These are phyloP conservation scores for Penicillium riverlandense DNA, from an alignment of 495 filamentous ascomycete species.

Conservation along the genomic window DNA sequence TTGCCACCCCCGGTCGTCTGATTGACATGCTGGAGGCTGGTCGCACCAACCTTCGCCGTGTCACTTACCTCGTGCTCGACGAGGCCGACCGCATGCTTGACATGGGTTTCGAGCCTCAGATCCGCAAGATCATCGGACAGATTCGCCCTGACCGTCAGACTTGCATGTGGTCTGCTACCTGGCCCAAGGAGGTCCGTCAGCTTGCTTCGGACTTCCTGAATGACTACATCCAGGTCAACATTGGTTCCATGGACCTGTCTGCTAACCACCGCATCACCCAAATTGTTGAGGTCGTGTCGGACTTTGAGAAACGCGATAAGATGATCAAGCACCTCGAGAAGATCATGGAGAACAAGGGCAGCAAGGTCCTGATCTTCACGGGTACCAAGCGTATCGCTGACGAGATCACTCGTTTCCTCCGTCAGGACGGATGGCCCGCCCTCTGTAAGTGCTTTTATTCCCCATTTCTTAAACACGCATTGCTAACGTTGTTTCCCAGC, in stretches of 20 bases:
- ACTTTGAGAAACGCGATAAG: slow-evolving; percentile 94
- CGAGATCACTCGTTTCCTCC: slow-evolving; percentile 96
- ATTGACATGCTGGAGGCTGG: slow-evolving; percentile 98
- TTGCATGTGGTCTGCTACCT: slow-evolving; percentile 99
- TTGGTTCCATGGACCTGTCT: slow-evolving; percentile 92
- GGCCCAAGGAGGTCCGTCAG: slow-evolving; percentile 97
- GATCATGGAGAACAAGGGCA: slow-evolving; percentile 91
- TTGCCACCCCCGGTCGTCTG: slow-evolving; percentile 93
- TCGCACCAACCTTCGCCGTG: slow-evolving; percentile 95
- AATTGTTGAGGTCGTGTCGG: slow-evolving; percentile 89
- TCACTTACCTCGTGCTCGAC: slow-evolving; percentile 95
- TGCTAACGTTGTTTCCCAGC: slow-evolving; percentile 53
- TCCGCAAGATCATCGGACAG: slow-evolving; percentile 94
- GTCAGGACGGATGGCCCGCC: slow-evolving; percentile 97
- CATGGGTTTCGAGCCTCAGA: slow-evolving; percentile 99
- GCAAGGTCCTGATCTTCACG: slow-evolving; percentile 93
- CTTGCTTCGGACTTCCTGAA: slow-evolving; percentile 91
- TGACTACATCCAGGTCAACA: slow-evolving; percentile 98
- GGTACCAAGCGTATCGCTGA: slow-evolving; percentile 98
- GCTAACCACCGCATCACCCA: slow-evolving; percentile 98
- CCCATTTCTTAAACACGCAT: neutral
- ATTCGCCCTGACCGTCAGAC: slow-evolving; percentile 98
- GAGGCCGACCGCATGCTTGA: slow-evolving; percentile 99
- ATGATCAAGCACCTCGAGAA: slow-evolving; percentile 98
- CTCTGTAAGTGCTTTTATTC: slow-evolving; percentile 63